Evolutionary conservation across 2,329 filamentous ascomycete genomes (phyloP), one percentile per base, ranked within the genome.

Genomic region (Alternaria infectoria): DNA sequence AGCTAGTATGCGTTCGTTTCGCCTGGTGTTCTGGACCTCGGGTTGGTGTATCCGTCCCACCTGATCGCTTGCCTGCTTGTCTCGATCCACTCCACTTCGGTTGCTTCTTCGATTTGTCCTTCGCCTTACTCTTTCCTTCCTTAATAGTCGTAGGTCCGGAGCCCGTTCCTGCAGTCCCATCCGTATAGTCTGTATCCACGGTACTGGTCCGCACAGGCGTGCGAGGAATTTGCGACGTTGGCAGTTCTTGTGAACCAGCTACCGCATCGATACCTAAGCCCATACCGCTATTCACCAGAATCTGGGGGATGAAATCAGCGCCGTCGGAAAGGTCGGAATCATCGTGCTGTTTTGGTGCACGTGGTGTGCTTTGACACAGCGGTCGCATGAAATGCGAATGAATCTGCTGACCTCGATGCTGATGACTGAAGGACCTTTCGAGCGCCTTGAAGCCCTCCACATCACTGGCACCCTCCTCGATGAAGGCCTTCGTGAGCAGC

Each of bases 341-440:
- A 13, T 78, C 75, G 3, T 68, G 64, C 21, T 71, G 52, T 47
- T 70, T 76, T 8, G 74, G 71, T 7, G 76, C 73, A 21, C 77
- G 69, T 10, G 76, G 78, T 5, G 73, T 86, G 54, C 83, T 84
- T 58, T 87, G 84, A 63, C 86, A 88, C 54, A 86, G 80, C 0
- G 87, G 86, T 43, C 88, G 80, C 88, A 90, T 90, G 66, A 88
- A 90, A 49, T 87, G 84, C 0, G 87, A 87, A 69, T 90, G 88
- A 0, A 85, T 81, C 45, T 85, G 82, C 26, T 84, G 83, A 0
- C 88, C 88, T 0, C 86, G 83, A 72, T 90, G 88, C 64, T 89
- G 86, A 66, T 89, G 87, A 46, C 85, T 85, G 65, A 90, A 89
- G 4, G 86, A 88, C 64, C 85, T 84, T 68, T 88, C 87, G 3